phyloP scores from a whole-genome alignment of 495 filamentous ascomycete species.

The Rusavskia elegans region DNA sequence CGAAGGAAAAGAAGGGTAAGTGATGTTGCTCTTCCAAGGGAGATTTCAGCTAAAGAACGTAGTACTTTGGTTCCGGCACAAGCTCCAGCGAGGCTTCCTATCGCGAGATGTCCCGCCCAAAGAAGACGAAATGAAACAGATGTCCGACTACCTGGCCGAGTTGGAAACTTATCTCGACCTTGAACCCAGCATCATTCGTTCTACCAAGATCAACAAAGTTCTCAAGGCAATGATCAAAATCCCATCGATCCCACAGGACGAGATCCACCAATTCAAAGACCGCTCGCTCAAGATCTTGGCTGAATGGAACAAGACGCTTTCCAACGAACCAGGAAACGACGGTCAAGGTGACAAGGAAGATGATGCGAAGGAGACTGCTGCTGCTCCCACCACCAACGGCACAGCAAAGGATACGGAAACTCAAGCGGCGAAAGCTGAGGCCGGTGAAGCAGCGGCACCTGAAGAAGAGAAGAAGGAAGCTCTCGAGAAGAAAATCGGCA shows the following conservation, averaged over 20 bases:
- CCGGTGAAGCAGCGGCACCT: conserved; percentile 17
- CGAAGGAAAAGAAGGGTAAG: conserved; percentile 53
- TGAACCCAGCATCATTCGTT: conserved; percentile 68
- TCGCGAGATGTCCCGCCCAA: conserved; percentile 64
- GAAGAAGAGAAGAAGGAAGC: conserved; percentile 16
- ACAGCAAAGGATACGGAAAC: conserved; percentile 23
- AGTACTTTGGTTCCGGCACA: conserved; percentile 76
- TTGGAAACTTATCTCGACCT: conserved; percentile 66
- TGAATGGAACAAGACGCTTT: conserved; percentile 70
- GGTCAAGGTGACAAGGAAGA: conserved; percentile 32
- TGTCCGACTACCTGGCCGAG: conserved; percentile 66
- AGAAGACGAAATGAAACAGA: conserved; percentile 72
- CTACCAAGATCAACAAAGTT: conserved; percentile 89
- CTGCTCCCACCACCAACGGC: conserved; percentile 26
- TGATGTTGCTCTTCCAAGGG: not conserved
- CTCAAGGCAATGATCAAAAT: conserved; percentile 81
- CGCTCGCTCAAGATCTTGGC: conserved; percentile 58
- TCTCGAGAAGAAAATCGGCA: conserved; percentile 21
- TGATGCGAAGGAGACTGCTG: conserved; percentile 19
- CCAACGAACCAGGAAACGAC: conserved; percentile 32
- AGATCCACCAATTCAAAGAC: conserved; percentile 69
- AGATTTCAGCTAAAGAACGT: conserved; percentile 3
- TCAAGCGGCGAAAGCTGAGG: conserved; percentile 31
- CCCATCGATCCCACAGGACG: conserved; percentile 62
- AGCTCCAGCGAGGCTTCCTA: conserved; percentile 81